phyloP scores from a whole-genome alignment of 176 grass and related monocot species.

The Hyparrhenia diplandra region DNA sequence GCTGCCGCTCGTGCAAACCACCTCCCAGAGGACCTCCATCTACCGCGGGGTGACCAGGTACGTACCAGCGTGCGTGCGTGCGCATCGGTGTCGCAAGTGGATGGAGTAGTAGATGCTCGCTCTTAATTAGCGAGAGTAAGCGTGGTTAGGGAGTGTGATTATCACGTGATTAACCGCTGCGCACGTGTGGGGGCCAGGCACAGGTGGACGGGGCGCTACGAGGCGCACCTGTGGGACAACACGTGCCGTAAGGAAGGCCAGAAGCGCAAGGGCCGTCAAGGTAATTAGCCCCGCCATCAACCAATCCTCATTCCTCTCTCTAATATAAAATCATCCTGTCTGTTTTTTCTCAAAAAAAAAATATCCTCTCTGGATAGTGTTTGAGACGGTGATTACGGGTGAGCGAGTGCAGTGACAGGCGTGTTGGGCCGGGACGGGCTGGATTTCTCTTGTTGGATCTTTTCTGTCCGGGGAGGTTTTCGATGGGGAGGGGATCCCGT shows the following conservation, averaged over 20 bases:
- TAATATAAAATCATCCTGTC: too few relatives aligned
- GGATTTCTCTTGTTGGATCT: slow-evolving; percentile 20
- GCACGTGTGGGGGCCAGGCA: slow-evolving; percentile 56
- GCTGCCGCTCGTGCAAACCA: slow-evolving; percentile 9
- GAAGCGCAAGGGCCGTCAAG: slow-evolving; percentile 89
- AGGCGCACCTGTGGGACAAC: slow-evolving; percentile 97
- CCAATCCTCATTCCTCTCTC: neutral
- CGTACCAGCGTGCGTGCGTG: neutral
- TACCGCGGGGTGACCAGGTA: slow-evolving; percentile 92
- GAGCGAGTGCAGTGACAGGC: neutral
- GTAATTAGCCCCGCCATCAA: slow-evolving; percentile 23
- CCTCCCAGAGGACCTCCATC: slow-evolving; percentile 46
- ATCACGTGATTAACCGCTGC: slow-evolving; percentile 2
- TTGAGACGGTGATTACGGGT: neutral
- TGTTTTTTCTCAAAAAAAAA: too few relatives aligned
- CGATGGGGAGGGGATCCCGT: neutral
- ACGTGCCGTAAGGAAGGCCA: slow-evolving; percentile 70
- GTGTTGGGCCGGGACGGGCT: neutral
- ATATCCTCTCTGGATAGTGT: neutral
- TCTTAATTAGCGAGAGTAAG: slow-evolving; percentile 9
- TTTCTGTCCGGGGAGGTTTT: neutral
- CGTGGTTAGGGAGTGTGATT: slow-evolving; percentile 24
- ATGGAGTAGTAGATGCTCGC: neutral
- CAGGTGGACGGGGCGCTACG: slow-evolving; percentile 82
- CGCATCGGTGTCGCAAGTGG: too few relatives aligned